phyloP scores from a whole-genome alignment of 1,284 basidiomycete genomes.

The Pulchroboletus neoregius region DNA sequence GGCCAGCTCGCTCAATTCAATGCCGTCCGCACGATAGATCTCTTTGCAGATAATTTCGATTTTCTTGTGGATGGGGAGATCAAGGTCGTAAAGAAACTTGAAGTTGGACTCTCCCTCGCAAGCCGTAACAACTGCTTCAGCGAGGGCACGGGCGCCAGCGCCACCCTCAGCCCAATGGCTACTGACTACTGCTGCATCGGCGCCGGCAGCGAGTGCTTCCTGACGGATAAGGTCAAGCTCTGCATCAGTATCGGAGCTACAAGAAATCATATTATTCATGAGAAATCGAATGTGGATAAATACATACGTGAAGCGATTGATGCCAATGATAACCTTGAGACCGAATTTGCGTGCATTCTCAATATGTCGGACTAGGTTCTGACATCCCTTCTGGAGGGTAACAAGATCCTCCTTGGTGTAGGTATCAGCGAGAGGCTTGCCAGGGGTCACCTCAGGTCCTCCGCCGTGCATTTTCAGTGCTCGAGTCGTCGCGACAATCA shows the following conservation, averaged over 20 bases:
- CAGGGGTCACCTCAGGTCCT: constrained; percentile 95
- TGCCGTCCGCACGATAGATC: constrained; percentile 90
- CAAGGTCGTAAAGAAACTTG: constrained; percentile 87
- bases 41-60: constrained; percentile 84
- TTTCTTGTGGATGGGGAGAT: constrained; percentile 83
- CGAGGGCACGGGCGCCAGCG: constrained; percentile 80
- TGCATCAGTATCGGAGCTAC: constrained; percentile 84
- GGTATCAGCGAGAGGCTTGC: constrained; percentile 90
- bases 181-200: constrained; percentile 92
- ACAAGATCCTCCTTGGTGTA: constrained; percentile 94
- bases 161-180: constrained; percentile 98
- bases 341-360: constrained; percentile 95
- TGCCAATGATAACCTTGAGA: constrained; percentile 93
- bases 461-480: constrained; percentile 99
- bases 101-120: constrained; percentile 84
- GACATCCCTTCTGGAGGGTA: constrained; percentile 87
- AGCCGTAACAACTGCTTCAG: constrained; percentile 79
- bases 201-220: constrained; percentile 80
- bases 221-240: constrained; percentile 86
- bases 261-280: constrained; percentile 4
- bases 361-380: constrained; percentile 93
- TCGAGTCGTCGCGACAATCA: constrained; percentile 96
- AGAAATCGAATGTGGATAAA: neutral
- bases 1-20: constrained; percentile 80
- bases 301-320: constrained; percentile 92